Evolutionary conservation across 148 eudicot species (phyloP).

Genomic region (Linanthus parryae): DNA sequence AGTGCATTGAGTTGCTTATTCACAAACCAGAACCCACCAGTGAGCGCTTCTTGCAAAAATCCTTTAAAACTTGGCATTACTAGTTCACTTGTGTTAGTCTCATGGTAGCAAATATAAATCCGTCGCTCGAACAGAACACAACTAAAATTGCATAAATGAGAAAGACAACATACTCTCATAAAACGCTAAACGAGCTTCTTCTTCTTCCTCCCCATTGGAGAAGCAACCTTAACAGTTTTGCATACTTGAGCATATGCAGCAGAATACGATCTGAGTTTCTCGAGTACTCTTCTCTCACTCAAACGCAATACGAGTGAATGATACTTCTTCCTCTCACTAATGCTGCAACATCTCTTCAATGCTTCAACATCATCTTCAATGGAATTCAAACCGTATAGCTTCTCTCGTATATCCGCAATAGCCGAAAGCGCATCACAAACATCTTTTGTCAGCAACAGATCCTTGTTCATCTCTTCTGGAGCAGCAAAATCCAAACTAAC

Average conservation of each 20-base stretch:
- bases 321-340: constrained; percentile 49
- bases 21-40: too few relatives aligned
- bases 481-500: constrained; percentile 7
- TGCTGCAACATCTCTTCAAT: constrained; percentile 32
- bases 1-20: too few relatives aligned
- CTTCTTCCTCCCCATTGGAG: constrained; percentile 10
- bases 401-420: constrained; percentile 72
- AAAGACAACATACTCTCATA: too few relatives aligned
- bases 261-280: constrained; percentile 55
- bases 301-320: constrained; percentile 66
- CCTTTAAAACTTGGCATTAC: too few relatives aligned
- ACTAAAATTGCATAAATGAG: too few relatives aligned
- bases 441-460: constrained; percentile 36
- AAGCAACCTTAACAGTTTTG: not conserved
- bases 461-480: constrained; percentile 31
- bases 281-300: constrained; percentile 69
- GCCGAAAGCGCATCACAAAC: constrained; percentile 54
- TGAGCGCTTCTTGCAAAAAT: too few relatives aligned
- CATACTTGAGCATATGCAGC: constrained; percentile 9
- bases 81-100: too few relatives aligned
- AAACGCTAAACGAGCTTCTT: too few relatives aligned
- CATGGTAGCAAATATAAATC: too few relatives aligned
- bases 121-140: too few relatives aligned
- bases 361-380: constrained; percentile 47
- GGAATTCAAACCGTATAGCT: constrained; percentile 46